Evolutionary conservation across 768 basidiomycete species (phyloP), one percentile per base, ranked within the genome.

Genomic region (Xanthoconium stramineum): DNA sequence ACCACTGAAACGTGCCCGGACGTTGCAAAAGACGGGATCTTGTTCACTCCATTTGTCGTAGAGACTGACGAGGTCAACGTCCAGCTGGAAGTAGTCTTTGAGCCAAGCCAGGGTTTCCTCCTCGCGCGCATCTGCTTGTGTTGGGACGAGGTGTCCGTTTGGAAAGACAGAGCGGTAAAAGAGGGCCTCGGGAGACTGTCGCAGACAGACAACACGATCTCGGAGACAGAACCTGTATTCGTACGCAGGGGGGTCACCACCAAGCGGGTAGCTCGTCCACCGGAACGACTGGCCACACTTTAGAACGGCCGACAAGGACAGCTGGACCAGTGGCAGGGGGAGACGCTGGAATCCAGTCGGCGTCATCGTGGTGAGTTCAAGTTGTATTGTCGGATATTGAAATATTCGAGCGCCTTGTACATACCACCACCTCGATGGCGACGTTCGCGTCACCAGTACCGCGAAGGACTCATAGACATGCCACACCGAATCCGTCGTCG

Each of bases 231-330:
- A 74, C 7, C 89, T 83, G 68, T 91, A 94, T 71, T 94, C 93
- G 17, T 82, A 74, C n/a, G 74, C 69, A 15, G 70, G 64, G 15
- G 44, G 52, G 12, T 39, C 57, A 13, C 62, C 50, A 20, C 55
- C 55, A n/a, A 61, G 38, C 17, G 65, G 78, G 51, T 81, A 72
- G 8, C 75, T 78, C 38, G 81, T 78, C 92, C 94, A 95, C 30
- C 91, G 84, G 69, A 94, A 94, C 4, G 87, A 87, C 68, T 94
- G 91, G 5, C 93, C 93, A 54, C 86, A 91, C 65, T 83, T 85
- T 35, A 94, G 75, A 12, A 91, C 90, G 1, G 87, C 84, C 43
- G 85, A 75, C 40, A 96, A 78, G n/a, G 84, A 86, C 35, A 95
- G 76, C 68, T 94, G 91, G 11, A 72, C 72, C n/a, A 83, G 66